Conservation (phyloP, 2,329 filamentous ascomycete species). For the Leptographium flavum region DNA sequence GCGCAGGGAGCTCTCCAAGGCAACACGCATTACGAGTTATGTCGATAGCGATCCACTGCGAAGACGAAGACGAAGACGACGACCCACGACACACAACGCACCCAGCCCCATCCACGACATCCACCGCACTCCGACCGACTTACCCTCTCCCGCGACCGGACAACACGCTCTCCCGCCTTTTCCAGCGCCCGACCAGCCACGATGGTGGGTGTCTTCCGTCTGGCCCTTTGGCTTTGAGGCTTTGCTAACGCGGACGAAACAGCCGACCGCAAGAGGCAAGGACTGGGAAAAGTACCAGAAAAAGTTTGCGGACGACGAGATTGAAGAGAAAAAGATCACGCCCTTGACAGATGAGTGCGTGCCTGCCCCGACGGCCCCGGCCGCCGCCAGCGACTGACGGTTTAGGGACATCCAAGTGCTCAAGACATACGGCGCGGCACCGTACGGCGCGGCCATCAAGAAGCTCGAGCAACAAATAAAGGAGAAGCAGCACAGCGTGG, state of each 20-base stretch:
- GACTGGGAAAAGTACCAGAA: slow-evolving; percentile 99
- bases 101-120: not conserved
- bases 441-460: slow-evolving; percentile 86
- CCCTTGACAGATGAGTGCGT: slow-evolving; percentile 90
- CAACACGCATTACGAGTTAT: slow-evolving; percentile 3
- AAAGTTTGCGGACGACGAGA: slow-evolving; percentile 89
- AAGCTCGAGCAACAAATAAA: slow-evolving; percentile 99
- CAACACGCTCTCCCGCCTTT: not conserved
- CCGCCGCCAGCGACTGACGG: slow-evolving; percentile 10
- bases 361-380: not conserved
- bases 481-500: slow-evolving; percentile 93
- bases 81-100: too few relatives aligned
- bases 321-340: slow-evolving; percentile 99
- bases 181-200: too few relatives aligned
- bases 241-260: slow-evolving; percentile 19
- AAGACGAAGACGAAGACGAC: not conserved
- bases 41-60: not conserved
- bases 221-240: not conserved
- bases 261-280: slow-evolving; percentile 88
- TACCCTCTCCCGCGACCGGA: too few relatives aligned
- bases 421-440: slow-evolving; percentile 95
- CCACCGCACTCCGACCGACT: not conserved
- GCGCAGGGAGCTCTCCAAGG: slow-evolving; percentile 5
- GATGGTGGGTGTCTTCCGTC: not conserved
- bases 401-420: slow-evolving; percentile 93